Conservation (phyloP, 192 early-diverging fungal species). For the Linnemannia exigua region DNA sequence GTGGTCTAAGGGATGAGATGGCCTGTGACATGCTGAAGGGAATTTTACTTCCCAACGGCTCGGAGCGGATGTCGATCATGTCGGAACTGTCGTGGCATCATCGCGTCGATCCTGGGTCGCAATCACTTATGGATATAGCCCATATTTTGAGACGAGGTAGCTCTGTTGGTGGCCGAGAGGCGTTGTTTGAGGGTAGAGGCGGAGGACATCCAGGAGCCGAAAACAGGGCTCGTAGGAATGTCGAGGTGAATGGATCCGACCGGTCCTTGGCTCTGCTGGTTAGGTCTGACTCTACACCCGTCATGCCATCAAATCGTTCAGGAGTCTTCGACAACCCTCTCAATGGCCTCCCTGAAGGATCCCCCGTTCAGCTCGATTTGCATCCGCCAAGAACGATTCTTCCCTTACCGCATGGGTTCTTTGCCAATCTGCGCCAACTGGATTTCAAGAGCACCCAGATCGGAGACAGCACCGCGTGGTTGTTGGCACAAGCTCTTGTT, state of each 20-base stretch:
- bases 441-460: constrained; percentile 50
- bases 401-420: constrained; percentile 11
- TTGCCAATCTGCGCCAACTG: constrained; percentile 45
- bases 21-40: constrained; percentile 15
- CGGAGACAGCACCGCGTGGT: constrained; percentile 38
- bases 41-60: constrained; percentile 28
- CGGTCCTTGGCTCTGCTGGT: not conserved
- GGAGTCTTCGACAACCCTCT: not conserved
- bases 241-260: not conserved
- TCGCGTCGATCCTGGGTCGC: not conserved
- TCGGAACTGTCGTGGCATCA: not conserved
- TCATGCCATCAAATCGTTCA: not conserved
- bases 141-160: not conserved
- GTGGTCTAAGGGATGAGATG: constrained; percentile 17
- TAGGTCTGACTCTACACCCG: constrained; percentile 8
- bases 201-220: not conserved
- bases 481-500: constrained; percentile 38
- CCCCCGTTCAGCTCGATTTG: not conserved
- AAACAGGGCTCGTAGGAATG: not conserved
- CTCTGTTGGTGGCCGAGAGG: not conserved
- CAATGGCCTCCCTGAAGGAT: not conserved
- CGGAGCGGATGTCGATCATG: not conserved
- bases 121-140: not conserved
- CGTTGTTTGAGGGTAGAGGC: not conserved
- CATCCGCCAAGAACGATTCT: constrained; percentile 1